Base-by-base conservation (phyloP, 352 stramenopile genomes). In the Phytophthora niederhauseri region DNA sequence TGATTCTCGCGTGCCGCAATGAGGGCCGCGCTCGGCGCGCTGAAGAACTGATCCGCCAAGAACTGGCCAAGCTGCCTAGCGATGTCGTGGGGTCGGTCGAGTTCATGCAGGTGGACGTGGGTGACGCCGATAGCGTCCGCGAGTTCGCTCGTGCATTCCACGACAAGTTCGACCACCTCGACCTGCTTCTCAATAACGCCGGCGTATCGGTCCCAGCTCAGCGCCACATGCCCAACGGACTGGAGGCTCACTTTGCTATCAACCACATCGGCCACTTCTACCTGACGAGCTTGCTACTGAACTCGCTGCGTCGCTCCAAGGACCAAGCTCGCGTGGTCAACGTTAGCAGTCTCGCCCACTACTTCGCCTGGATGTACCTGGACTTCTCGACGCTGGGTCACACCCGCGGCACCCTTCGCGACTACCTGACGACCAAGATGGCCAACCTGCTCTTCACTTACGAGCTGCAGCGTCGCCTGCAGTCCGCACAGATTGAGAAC, bases 181-280 rank as follows among this genome's bases (percentile, higher is more conserved):
- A 94, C 55, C 15, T 93, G 50, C 72, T 95, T 6, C 76, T 95
- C 57, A 93, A 92, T 77, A 94, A 94, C 54, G 87, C 85, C 7
- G 87, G 87, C 6, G 78, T 92, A 55, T 77, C 77, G 7, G 79
- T 75, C 0, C 55, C 82, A 3, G 54, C 81, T 9, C 63, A 84
- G 49, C 52, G 60, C 12, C 49, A 80, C 19, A 84, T 73, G 6
- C 28, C 28, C 0, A 72, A 89, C 45, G 83, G 80, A 3, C 50
- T 84, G 20, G 85, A 94, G 61, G 64, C 63, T 17, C 85, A 94
- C 34, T 94, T 95, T 61, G 85, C 73, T 0, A 84, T 77, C 28
- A 95, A 95, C 68, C 77, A 94, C 61, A 28, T 95, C 41, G 84
- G 81, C 6, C 82, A 92, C 62, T 93, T 95, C 63, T 65, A 75